Conservation (phyloP, 2,329 filamentous ascomycete genomes). For the Alternaria arbusti region DNA sequence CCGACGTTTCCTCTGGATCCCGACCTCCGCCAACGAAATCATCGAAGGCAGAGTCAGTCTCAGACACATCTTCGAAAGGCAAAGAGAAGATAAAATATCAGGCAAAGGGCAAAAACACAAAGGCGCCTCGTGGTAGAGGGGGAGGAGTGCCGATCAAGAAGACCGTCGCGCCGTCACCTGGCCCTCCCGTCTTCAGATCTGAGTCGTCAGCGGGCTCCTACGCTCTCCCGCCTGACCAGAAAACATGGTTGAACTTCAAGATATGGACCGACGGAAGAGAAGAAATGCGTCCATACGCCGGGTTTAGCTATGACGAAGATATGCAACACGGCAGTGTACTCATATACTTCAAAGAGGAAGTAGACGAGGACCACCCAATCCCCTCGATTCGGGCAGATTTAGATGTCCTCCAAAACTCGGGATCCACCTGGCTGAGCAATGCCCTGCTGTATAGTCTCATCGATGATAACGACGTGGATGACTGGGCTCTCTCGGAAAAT, state of each 20-base stretch:
- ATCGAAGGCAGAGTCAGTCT: slow-evolving; percentile 28
- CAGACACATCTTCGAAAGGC: slow-evolving; percentile 35
- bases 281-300: slow-evolving; percentile 41
- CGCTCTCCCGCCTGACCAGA: slow-evolving; percentile 25
- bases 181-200: slow-evolving; percentile 25
- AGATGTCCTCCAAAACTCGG: slow-evolving; percentile 44
- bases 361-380: slow-evolving; percentile 41
- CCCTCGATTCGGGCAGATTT: slow-evolving; percentile 46
- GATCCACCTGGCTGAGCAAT: slow-evolving; percentile 48
- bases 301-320: slow-evolving; percentile 48
- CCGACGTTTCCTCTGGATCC: slow-evolving; percentile 29
- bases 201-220: slow-evolving; percentile 32
- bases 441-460: slow-evolving; percentile 45
- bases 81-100: slow-evolving; percentile 45
- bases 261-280: slow-evolving; percentile 44
- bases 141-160: slow-evolving; percentile 48
- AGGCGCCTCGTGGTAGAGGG: slow-evolving; percentile 47
- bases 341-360: slow-evolving; percentile 50
- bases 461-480: slow-evolving; percentile 42
- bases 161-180: slow-evolving; percentile 18
- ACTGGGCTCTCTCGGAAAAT: slow-evolving; percentile 35
- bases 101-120: slow-evolving; percentile 47
- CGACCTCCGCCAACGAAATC: slow-evolving; percentile 26
- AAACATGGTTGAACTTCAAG: slow-evolving; percentile 46
- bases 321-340: slow-evolving; percentile 48